phyloP scores from a whole-genome alignment of 495 filamentous ascomycete genomes.

The Lepidopterella palustris region DNA sequence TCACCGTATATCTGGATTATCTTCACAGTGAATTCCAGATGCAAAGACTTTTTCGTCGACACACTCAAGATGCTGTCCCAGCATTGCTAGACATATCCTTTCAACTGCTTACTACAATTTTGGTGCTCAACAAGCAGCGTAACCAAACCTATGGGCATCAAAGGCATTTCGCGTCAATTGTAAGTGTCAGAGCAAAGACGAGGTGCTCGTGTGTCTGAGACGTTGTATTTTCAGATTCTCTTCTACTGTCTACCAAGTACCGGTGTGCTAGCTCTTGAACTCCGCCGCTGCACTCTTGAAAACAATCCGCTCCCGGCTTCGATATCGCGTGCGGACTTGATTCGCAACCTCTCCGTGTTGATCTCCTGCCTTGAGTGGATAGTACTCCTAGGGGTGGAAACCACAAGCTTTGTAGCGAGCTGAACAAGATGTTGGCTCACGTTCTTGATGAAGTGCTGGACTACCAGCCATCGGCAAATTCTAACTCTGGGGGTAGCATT shows the following conservation, averaged over 20 bases:
- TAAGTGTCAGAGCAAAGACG: not conserved
- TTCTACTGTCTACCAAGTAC: slow-evolving; percentile 23
- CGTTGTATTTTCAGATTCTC: slow-evolving; percentile 10
- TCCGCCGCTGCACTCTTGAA: slow-evolving; percentile 20
- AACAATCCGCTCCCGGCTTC: slow-evolving; percentile 18
- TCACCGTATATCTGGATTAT: slow-evolving; percentile 20
- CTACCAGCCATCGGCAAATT: slow-evolving; percentile 12
- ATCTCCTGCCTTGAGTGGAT: slow-evolving; percentile 23
- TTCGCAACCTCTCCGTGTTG: slow-evolving; percentile 22
- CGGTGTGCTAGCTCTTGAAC: slow-evolving; percentile 22
- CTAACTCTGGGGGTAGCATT: not conserved
- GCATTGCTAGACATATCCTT: slow-evolving; percentile 21
- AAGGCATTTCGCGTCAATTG: slow-evolving; percentile 17
- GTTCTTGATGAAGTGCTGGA: slow-evolving; percentile 25
- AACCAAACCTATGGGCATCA: slow-evolving; percentile 13
- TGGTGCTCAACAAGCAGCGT: slow-evolving; percentile 24
- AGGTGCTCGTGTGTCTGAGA: not conserved
- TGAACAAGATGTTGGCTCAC: slow-evolving; percentile 24
- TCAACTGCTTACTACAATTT: slow-evolving; percentile 15
- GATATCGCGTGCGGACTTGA: slow-evolving; percentile 19
- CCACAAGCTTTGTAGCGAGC: slow-evolving; percentile 22
- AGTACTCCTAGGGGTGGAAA: slow-evolving; percentile 21
- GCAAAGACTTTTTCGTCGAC: slow-evolving; percentile 16
- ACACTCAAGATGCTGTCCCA: slow-evolving; percentile 14
- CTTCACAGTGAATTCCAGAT: slow-evolving; percentile 21